Percentiles rank a stretch among this genome's conserved stretches.
These are phyloP conservation scores for Nothophytophthora sp. DNA, from an alignment of 352 stramenopile species.

Conservation along the genomic window DNA sequence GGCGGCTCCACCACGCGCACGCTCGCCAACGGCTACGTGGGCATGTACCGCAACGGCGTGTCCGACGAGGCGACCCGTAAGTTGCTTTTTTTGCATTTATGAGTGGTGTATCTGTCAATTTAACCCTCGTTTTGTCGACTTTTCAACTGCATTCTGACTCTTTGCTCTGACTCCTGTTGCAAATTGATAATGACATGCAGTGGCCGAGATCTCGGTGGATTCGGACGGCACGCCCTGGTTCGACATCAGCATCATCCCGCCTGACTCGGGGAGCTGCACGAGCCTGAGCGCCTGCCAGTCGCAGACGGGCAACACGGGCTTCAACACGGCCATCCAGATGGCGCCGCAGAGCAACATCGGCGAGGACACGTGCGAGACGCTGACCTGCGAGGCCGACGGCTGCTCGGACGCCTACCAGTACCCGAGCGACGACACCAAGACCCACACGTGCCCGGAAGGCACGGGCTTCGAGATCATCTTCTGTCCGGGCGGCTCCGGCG, in stretches of 20 bases:
- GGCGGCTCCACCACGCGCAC: constrained; percentile 40
- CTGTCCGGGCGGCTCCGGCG: constrained; percentile 49
- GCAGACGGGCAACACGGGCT: constrained; percentile 51
- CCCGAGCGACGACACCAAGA: constrained; percentile 62
- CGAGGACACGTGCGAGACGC: constrained; percentile 35
- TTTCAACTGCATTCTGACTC: constrained; percentile 21
- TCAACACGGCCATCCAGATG: constrained; percentile 68
- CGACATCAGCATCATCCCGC: constrained; percentile 61
- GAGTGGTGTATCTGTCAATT: too few species aligned
- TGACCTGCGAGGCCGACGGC: constrained; percentile 52
- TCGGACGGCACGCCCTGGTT: constrained; percentile 47
- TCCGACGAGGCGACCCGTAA: constrained; percentile 42
- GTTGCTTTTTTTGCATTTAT: constrained; percentile 1
- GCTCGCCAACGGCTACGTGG: constrained; percentile 39
- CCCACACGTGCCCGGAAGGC: constrained; percentile 48
- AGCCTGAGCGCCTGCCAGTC: constrained; percentile 47
- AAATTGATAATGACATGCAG: constrained; percentile 20
- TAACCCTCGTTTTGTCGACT: constrained; percentile 9
- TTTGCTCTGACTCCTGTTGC: constrained; percentile 1
- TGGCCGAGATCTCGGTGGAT: constrained; percentile 52
- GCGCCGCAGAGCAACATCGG: constrained; percentile 42
- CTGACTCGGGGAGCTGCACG: constrained; percentile 37
- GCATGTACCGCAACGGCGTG: constrained; percentile 60
- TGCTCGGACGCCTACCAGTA: constrained; percentile 64
- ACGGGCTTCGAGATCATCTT: constrained; percentile 72